Conservation (phyloP, 2,329 filamentous ascomycete genomes). For the Curvularia spicifera region DNA sequence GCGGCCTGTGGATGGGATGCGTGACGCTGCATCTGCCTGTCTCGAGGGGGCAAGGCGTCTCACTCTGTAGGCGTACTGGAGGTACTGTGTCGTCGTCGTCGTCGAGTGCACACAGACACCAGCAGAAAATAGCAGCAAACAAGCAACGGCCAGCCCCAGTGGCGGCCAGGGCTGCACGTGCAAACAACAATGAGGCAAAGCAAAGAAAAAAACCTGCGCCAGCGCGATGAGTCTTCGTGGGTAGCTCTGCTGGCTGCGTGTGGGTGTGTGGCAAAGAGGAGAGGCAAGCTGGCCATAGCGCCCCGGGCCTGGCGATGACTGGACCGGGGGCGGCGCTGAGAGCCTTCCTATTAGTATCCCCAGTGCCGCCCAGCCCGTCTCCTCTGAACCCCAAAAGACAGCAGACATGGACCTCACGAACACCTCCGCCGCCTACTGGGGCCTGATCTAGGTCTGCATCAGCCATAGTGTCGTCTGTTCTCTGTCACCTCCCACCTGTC, state of each 20-base stretch:
- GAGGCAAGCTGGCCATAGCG: constrained; percentile 29
- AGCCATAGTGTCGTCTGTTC: constrained; percentile 26
- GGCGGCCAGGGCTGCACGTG: not conserved
- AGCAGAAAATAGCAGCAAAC: not conserved
- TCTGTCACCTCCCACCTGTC: constrained; percentile 24
- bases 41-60: constrained; percentile 21
- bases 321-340: constrained; percentile 26
- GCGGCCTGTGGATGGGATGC: constrained; percentile 3
- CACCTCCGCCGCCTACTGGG: constrained; percentile 39
- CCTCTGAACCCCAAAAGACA: constrained; percentile 31
- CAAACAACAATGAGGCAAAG: constrained; percentile 5
- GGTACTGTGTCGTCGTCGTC: too few species aligned
- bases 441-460: constrained; percentile 39
- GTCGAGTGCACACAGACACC: not conserved
- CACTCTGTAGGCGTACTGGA: constrained; percentile 3
- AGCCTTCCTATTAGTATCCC: constrained; percentile 39
- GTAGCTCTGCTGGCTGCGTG: constrained; percentile 11
- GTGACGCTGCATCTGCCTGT: constrained; percentile 7
- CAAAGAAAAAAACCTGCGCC: constrained; percentile 3
- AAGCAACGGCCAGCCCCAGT: not conserved
- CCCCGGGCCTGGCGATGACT: constrained; percentile 30
- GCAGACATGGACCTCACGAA: constrained; percentile 46
- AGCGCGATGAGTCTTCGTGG: constrained; percentile 29
- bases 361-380: constrained; percentile 34
- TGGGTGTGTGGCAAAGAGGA: constrained; percentile 32